A percentile compares a stretch with the other conserved stretches of the same genome.
These are phyloP conservation scores for Cryphonectria radicalis DNA, from an alignment of 2,329 filamentous ascomycete species.

Conservation along the genomic window DNA sequence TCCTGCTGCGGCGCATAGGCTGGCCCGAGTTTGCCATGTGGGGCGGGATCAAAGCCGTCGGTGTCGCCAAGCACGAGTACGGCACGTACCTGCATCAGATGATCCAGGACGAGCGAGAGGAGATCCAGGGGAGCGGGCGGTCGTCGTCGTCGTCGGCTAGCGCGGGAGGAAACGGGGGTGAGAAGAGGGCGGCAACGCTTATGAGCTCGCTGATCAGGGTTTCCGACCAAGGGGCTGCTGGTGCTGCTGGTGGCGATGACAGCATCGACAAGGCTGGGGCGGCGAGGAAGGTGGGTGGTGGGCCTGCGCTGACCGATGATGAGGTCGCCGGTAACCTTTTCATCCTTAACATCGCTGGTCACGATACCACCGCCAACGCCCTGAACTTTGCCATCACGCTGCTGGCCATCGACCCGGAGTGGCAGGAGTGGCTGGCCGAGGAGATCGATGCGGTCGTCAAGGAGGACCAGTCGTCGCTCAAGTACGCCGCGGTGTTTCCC, in stretches of 20 bases:
- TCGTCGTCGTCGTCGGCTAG: background rate
- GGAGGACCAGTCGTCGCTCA: constrained; percentile 15
- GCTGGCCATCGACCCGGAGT: constrained; percentile 41
- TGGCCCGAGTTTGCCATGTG: constrained; percentile 16
- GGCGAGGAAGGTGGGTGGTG: background rate
- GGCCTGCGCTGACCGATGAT: constrained; percentile 6
- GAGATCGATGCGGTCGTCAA: constrained; percentile 34
- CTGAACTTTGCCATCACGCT: constrained; percentile 49
- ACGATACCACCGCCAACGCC: constrained; percentile 36
- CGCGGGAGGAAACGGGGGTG: background rate
- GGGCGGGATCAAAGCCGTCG: constrained; percentile 3
- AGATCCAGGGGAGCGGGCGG: background rate
- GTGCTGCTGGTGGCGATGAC: no score
- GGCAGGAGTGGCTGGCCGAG: constrained; percentile 37
- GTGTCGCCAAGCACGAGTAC: background rate
- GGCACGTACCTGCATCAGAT: constrained; percentile 1
- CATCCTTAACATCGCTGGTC: constrained; percentile 37
- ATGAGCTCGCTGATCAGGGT: constrained; percentile 13
- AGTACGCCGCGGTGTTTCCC: constrained; percentile 21
- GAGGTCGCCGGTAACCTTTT: constrained; percentile 38
- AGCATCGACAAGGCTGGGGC: background rate
- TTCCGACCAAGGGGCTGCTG: constrained; percentile 1
- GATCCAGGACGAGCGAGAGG: constrained; percentile 10
- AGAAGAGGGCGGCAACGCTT: constrained; percentile 3
- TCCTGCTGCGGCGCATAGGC: background rate